These are phyloP conservation scores for Podila horticola DNA, from an alignment of 192 early-diverging fungal species.

Conservation along the genomic window DNA sequence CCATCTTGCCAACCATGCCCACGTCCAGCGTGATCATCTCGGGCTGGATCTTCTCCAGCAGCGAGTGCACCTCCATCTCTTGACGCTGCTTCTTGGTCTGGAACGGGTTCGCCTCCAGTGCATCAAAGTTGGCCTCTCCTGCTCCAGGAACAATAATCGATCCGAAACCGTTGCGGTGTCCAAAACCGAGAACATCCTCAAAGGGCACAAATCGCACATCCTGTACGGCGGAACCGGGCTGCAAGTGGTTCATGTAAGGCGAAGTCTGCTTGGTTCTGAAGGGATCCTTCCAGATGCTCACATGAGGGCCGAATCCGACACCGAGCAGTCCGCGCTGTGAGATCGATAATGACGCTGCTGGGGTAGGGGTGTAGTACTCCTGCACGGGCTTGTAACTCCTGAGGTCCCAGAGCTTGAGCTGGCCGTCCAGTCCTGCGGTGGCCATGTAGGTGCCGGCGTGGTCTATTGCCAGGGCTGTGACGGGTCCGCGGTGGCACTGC, in stretches of 20 bases:
- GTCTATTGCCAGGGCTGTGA: conserved; percentile 88
- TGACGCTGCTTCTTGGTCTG: conserved; percentile 90
- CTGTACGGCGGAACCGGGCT: conserved; percentile 62
- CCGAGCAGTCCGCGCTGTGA: conserved; percentile 87
- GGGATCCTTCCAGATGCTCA: conserved; percentile 92
- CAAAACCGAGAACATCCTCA: conserved; percentile 94
- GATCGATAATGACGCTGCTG: conserved; percentile 84
- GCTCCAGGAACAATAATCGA: conserved; percentile 88
- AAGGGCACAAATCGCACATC: conserved; percentile 87
- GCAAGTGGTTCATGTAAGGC: conserved; percentile 90
- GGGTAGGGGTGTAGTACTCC: conserved; percentile 80
- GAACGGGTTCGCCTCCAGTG: conserved; percentile 91
- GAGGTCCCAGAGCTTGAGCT: conserved; percentile 94
- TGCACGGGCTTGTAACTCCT: conserved; percentile 84
- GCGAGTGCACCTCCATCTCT: conserved; percentile 85
- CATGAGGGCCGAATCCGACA: conserved; percentile 83
- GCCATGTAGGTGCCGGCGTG: conserved; percentile 85
- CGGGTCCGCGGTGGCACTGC: conserved; percentile 90
- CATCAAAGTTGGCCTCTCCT: conserved; percentile 99
- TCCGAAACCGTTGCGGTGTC: conserved; percentile 81
- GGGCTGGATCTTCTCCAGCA: conserved; percentile 95
- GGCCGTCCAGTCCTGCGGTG: conserved; percentile 89
- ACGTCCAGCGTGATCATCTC: conserved; percentile 93
- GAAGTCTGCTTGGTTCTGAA: conserved; percentile 76
- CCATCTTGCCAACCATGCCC: conserved; percentile 81